Base-by-base conservation (phyloP, 371 early-diverging fungal genomes). In the Mucor circinelloides region DNA sequence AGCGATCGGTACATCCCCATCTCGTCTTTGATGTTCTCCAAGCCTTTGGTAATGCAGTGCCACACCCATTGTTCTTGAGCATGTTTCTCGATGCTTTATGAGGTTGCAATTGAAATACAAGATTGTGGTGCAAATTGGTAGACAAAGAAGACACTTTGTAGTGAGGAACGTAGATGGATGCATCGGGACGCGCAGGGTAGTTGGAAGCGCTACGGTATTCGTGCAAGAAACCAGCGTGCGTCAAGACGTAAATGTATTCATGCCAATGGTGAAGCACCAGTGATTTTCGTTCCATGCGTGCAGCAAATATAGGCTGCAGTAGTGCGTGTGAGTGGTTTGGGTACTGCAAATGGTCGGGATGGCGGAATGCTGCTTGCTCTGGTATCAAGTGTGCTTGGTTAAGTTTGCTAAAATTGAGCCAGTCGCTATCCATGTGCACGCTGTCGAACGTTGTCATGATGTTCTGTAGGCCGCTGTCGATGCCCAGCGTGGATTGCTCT, bases 191-290 rank as follows among this genome's bases (percentile, higher is more conserved):
- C 1, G 52, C 48, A 1, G 82, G 82, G 38, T 81, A 81, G 6
- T 57, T 63, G 28, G 62, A 68, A 8, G 48, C 21, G 13, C 59
- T 70, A 10, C 65, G 66, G 13, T 77, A 81, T 46, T 81, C 82
- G 30, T 81, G 82, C n/a, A 81, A 59, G 36, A 79, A 81, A 0
- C 82, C 82, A n/a, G 82, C 77, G 8, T 76, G 77, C 7, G 82
- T 81, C 19, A 81, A 28, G 2, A 81, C 82, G 64, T 81, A 81
- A 9, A 81, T 78, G 52, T 79, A 64, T 40, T 81, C 82, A 19
- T 72, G 72, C 82, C 82, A 81, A 8, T 72, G 60, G 15, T 71
- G 74, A 2, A 79, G 25, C 0, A 81, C 32, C 0, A 67, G 63
- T 2, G 79, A 77, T 61, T 70, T 74, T 1, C 79, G 68, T 63